Base-by-base conservation (phyloP, 2,329 filamentous ascomycete species). In the Exophiala dermatitidis region DNA sequence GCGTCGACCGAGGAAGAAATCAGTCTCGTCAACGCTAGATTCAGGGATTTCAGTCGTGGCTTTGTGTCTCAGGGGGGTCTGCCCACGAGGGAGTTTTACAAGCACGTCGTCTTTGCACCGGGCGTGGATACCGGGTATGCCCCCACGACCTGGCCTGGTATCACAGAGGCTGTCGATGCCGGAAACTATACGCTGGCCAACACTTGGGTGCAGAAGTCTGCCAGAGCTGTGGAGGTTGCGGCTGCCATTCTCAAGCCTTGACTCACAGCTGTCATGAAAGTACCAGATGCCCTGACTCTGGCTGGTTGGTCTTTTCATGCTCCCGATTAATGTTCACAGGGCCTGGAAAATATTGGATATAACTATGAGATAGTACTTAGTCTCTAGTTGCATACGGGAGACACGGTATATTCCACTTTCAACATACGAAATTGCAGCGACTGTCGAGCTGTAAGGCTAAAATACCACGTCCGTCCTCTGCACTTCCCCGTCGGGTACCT, bases 31-130 rank as follows among this genome's bases (percentile, higher is more conserved):
- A 77, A 77, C 60, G 63, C 68, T 54, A 75, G 74, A 59, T 69
- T 70, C 44, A 64, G 72, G 6, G 72, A 75, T 50, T 75, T 75
- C 63, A 69, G 70, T 30, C 65, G 74, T 5, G 72, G 71, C 0
- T 76, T 77, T 54, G 69, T 72, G 2, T 67, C 62, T 19, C 71
- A 75, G 50, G 72, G 72, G n/a, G 74, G 74, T 8, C 57, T 76
- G 33, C 70, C 72, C 0, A 69, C 67, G 1, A 61, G 74, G 9
- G 68, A 72, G 56, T 76, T 72, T 57, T 76, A 70, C 60, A 71
- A 71, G 56, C 68, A 77, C 59, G 65, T 73, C 5, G 68, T 75
- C 19, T 75, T 74, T 53, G 73, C 74, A 5, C 74, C 74, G 3
- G 74, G 74, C 0, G 52, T 74, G 12, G 67, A 68, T 54, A 69